These are phyloP conservation scores for Emydomyces testavorans DNA, from an alignment of 2,329 filamentous ascomycete species.

Conservation along the genomic window DNA sequence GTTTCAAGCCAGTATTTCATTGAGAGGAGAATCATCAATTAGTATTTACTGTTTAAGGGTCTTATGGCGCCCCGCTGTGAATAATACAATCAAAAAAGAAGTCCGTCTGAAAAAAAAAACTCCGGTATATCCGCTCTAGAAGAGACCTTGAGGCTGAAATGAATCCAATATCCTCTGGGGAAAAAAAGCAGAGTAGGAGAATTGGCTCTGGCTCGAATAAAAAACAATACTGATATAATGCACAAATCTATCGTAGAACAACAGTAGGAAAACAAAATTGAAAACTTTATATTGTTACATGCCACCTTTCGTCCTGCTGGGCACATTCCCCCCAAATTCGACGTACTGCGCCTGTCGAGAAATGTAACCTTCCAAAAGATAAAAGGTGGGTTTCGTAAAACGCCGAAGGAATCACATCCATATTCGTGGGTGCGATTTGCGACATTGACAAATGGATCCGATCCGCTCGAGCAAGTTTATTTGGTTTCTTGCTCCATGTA, in stretches of 20 bases:
- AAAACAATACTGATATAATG: conserved; percentile 1
- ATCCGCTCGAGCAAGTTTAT: conserved; percentile 10
- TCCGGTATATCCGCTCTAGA: background rate
- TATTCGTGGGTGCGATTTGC: conserved; percentile 2
- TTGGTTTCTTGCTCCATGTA: conserved; percentile 13
- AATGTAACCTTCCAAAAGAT: background rate
- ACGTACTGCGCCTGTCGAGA: conserved; percentile 5
- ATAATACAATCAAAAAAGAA: background rate
- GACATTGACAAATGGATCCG: background rate
- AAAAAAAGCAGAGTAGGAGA: background rate
- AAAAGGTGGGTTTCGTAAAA: background rate
- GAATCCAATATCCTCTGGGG: no score
- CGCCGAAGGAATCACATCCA: conserved; percentile 9
- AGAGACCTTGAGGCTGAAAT: background rate
- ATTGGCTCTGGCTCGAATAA: background rate
- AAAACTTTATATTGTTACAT: conserved; percentile 9
- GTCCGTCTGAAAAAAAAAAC: background rate
- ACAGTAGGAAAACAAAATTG: background rate
- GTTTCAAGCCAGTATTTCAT: no score
- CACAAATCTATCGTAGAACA: conserved; percentile 5
- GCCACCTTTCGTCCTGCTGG: conserved; percentile 8
- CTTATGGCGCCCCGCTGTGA: background rate
- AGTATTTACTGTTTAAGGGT: background rate
- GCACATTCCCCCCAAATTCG: conserved; percentile 4
- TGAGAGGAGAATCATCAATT: conserved; percentile 6